Base-by-base conservation (phyloP, 257 asterid genomes). In the Ehretia macrophylla region DNA sequence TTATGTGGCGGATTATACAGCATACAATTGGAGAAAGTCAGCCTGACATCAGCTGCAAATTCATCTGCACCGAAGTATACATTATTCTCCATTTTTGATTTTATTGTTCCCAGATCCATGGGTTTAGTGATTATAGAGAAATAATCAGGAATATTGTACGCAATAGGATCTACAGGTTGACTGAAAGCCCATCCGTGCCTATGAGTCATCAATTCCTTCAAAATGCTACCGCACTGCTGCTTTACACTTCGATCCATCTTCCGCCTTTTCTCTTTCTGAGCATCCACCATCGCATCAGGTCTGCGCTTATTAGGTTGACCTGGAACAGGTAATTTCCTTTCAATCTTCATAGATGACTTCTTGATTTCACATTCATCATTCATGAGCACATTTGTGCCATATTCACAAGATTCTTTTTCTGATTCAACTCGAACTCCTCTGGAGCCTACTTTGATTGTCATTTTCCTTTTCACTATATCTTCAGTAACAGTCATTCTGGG, bases 61-160 rank as follows among this genome's bases (percentile, higher is more conserved):
- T 82, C 88, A 38, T 79, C 79, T 8, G 72, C 82, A 73, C 54
- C 44, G 32, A 53, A 66, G 83, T 91, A 85, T 51, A 39, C 11
- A 64, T 82, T 73, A 32, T 66, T 68, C 64, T 76, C 84, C 52
- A 91, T 68, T 62, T 82, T 88, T 27, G 58, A 73, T 46, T 68
- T 81, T 59, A 91, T 49, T 13, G 96, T 84, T 21, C 96, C 96
- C 64, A 91, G 72, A 79, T 91, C 98, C 98, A 91, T 91, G 5
- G 98, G 98, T 11, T 76, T 16, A 10, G 70, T 51, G 50, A 91
- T 72, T 56, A 87, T 64, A 12, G 74, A 50, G 37, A 83, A 85
- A 60, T 91, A 91, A 72, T 87, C 95, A 19, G 98, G 98, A 62
- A 91, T 85, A 4, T 48, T 56, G 60, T 70, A 65, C 55, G 70